A percentile compares a stretch with the other conserved stretches of the same genome.
phyloP scores from a whole-genome alignment of 2,329 filamentous ascomycete genomes.

The Curvularia verruculosa region DNA sequence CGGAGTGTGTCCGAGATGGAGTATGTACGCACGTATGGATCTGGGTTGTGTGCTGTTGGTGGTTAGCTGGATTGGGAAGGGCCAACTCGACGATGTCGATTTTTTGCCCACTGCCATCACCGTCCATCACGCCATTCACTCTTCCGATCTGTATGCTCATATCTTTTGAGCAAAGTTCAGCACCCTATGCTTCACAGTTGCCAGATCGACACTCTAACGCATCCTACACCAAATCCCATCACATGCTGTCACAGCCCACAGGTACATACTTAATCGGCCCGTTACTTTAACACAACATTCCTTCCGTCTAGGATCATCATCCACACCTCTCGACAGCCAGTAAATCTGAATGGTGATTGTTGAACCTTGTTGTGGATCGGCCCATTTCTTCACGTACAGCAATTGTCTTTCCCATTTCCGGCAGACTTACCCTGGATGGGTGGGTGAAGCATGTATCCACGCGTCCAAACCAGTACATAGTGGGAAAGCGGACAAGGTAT shows the following conservation, averaged over 20 bases:
- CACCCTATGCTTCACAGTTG: background rate
- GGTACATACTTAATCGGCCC: background rate
- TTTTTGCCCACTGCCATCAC: background rate
- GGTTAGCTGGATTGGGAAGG: background rate
- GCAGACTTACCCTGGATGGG: background rate
- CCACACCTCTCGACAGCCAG: background rate
- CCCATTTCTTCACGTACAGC: background rate
- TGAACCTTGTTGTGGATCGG: background rate
- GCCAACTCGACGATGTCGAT: background rate
- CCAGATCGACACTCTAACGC: background rate
- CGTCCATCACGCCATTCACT: background rate
- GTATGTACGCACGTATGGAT: background rate
- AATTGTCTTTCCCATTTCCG: background rate
- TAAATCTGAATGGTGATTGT: no score
- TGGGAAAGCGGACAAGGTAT: background rate
- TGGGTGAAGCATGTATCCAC: background rate
- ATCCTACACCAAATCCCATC: background rate
- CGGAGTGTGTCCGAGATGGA: constrained; percentile 1
- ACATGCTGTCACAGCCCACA: background rate
- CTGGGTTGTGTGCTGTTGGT: background rate
- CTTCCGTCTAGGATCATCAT: background rate
- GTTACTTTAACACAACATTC: constrained; percentile 1
- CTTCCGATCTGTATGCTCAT: background rate
- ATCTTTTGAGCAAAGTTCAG: background rate
- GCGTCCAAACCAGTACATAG: background rate